These are phyloP conservation scores for Neonectria faginata DNA, from an alignment of 2,329 filamentous ascomycete species.

Conservation along the genomic window DNA sequence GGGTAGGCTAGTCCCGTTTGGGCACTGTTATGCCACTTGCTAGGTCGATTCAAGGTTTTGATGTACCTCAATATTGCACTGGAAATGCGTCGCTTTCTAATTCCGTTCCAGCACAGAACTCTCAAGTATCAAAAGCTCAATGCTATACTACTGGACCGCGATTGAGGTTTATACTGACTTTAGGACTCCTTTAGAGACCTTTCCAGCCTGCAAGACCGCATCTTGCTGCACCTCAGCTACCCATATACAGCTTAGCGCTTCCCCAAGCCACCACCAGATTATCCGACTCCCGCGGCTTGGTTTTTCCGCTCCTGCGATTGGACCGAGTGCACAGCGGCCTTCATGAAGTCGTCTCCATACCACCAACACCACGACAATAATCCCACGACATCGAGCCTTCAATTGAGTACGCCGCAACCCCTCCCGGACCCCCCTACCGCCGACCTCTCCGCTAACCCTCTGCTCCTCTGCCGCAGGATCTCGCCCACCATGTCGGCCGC, in stretches of 20 bases:
- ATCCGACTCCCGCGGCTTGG: constrained; percentile 46
- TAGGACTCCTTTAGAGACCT: background rate
- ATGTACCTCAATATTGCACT: background rate
- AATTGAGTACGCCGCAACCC: constrained; percentile 52
- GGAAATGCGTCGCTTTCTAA: no score
- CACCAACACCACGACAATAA: constrained; percentile 40
- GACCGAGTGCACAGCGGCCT: constrained; percentile 24
- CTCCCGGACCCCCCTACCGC: background rate
- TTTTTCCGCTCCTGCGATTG: constrained; percentile 48
- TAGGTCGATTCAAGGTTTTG: background rate
- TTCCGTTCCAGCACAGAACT: background rate
- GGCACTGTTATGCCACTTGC: background rate
- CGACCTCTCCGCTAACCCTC: constrained; percentile 1
- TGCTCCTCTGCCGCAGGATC: background rate
- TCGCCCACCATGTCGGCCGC: constrained; percentile 67
- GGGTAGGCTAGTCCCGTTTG: constrained; percentile 27
- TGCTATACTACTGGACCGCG: background rate
- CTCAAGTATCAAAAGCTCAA: background rate
- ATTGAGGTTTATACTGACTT: background rate
- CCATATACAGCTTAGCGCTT: constrained; percentile 26
- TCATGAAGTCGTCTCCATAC: constrained; percentile 31
- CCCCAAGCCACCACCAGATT: constrained; percentile 27
- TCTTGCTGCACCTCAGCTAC: background rate
- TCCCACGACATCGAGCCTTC: constrained; percentile 41
- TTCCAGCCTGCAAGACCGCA: background rate